A percentile compares a stretch with the other conserved stretches of the same genome.
phyloP scores from a whole-genome alignment of 495 filamentous ascomycete species.

The Penicillium nucicola region DNA sequence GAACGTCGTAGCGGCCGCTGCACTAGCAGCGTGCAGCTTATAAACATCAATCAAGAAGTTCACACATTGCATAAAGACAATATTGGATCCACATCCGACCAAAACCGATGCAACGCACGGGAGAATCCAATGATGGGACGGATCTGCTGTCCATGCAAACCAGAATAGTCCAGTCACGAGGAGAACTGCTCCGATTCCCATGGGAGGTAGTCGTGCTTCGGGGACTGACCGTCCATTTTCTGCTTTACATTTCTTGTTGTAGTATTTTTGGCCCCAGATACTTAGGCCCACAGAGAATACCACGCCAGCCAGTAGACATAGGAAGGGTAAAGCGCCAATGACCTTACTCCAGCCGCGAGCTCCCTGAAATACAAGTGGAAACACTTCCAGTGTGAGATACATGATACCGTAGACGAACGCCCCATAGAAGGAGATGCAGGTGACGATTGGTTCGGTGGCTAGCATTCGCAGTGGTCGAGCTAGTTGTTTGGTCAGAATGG shows the following conservation, averaged over 20 bases:
- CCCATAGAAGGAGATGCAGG: conserved; percentile 35
- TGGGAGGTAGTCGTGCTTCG: conserved; percentile 38
- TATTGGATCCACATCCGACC: conserved; percentile 31
- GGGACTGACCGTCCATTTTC: conserved; percentile 23
- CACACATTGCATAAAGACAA: conserved; percentile 35
- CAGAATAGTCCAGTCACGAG: conserved; percentile 46
- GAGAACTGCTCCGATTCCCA: conserved; percentile 47
- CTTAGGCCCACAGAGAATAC: conserved; percentile 22
- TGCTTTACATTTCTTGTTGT: conserved; percentile 17
- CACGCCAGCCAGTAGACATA: conserved; percentile 28
- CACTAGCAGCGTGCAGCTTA: conserved; percentile 30
- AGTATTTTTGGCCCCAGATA: conserved; percentile 23
- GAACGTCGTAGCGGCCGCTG: conserved; percentile 35
- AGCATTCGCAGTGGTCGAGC: conserved; percentile 37
- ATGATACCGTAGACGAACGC: conserved; percentile 33
- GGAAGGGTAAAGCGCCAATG: conserved; percentile 24
- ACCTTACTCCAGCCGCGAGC: conserved; percentile 22
- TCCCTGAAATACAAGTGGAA: conserved; percentile 32
- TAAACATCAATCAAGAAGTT: conserved; percentile 42
- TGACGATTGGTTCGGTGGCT: conserved; percentile 39
- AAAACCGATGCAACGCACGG: conserved; percentile 24
- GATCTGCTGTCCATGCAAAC: conserved; percentile 39
- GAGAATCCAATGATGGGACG: conserved; percentile 21
- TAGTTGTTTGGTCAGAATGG: conserved; percentile 32
- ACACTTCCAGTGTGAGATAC: conserved; percentile 31